Evolutionary conservation across 1,284 basidiomycete species (phyloP), one percentile per base, ranked within the genome.

Genomic region (Ceratobasidium sp.): DNA sequence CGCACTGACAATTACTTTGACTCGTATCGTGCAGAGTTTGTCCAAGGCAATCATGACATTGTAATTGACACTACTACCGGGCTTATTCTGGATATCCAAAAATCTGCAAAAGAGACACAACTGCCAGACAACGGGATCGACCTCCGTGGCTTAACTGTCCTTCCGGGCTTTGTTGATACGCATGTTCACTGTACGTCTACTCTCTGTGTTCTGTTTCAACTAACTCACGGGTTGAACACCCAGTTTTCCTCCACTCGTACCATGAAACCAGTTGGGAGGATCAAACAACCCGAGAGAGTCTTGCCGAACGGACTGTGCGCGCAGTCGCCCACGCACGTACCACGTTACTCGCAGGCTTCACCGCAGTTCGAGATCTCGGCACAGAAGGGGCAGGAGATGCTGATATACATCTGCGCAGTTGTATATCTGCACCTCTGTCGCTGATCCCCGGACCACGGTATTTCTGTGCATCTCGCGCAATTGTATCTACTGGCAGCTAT

Each of bases 321-420:
- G 91, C 91, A 0, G 88, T 89, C 0, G 86, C 88, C 1, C 90
- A 92, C 78, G 90, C 90, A 0, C 86, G 83, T 49, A 83, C 85
- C 67, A 92, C 90, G 1, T 83, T 92, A 10, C 84, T 89, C 84
- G 89, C 90, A 6, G 91, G 90, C 0, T 92, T 87, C 81, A 92
- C 91, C 0, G 87, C 89, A 6, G 90, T 91, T 77, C 90, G 90
- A 31, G 89, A 91, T 80, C 85, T 92, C 17, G 90, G 90, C 26
- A 91, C 90, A 1, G 90, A 91, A 81, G 90, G 90, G 1, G 90
- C 90, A 4, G 87, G 83, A 33, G 90, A 91, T 80, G 89, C 90
- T 6, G 90, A 91, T 80, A 83, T 91, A n/a, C 84, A 86, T 0
- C 83, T 92, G 47, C 86, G 90, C 35, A 88, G 88, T 78, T 90